Conservation (phyloP, 2,329 filamentous ascomycete genomes). For the Thielaviopsis ethacetica region DNA sequence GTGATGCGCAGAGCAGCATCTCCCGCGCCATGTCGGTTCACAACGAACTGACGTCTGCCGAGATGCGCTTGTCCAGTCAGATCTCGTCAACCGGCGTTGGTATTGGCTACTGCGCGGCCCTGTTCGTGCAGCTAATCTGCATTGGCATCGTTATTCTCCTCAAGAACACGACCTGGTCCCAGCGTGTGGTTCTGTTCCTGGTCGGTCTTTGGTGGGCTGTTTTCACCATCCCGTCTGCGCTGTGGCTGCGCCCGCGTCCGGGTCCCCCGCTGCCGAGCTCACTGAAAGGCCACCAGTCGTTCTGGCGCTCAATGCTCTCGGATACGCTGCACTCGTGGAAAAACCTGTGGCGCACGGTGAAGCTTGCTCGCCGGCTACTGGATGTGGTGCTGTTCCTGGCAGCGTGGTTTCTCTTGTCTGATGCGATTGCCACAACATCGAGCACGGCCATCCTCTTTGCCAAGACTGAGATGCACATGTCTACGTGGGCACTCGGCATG, state of each 20-base stretch:
- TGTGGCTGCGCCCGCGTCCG: constrained; percentile 77
- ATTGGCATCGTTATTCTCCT: constrained; percentile 61
- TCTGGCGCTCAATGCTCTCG: constrained; percentile 23
- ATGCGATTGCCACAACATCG: constrained; percentile 86
- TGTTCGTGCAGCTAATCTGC: constrained; percentile 67
- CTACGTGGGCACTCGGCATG: constrained; percentile 68
- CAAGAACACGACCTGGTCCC: constrained; percentile 65
- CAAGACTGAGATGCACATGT: constrained; percentile 84
- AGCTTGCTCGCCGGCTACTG: constrained; percentile 53
- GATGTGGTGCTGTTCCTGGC: constrained; percentile 67
- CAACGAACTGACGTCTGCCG: constrained; percentile 21
- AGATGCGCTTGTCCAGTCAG: constrained; percentile 69
- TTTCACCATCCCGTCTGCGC: constrained; percentile 74
- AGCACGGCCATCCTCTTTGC: constrained; percentile 92
- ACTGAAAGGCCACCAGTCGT: constrained; percentile 18
- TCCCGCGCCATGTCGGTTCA: constrained; percentile 1
- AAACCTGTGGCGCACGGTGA: constrained; percentile 64
- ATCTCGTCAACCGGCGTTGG: constrained; percentile 89
- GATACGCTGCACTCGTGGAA: constrained; percentile 79
- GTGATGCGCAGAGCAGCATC: constrained; percentile 13
- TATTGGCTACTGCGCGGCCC: constrained; percentile 77
- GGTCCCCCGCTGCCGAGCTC: constrained; percentile 55
- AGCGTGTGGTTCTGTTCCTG: constrained; percentile 72
- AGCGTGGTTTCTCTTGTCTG: constrained; percentile 88
- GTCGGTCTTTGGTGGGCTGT: constrained; percentile 86